Base-by-base conservation (phyloP, 352 stramenopile species). In the Phytopythium mirpurense region DNA sequence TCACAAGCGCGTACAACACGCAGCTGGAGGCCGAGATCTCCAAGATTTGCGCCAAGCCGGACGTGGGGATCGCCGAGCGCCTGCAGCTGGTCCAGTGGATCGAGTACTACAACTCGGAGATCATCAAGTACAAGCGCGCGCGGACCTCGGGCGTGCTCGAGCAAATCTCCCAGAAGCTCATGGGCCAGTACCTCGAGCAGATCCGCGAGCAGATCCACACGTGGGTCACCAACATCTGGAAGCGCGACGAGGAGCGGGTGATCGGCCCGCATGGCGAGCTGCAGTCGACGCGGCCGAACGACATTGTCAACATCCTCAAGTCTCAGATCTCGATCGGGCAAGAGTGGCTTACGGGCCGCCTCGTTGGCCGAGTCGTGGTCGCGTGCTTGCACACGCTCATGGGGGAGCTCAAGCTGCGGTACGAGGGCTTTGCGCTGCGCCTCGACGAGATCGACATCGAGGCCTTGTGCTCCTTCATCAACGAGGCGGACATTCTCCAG, bases 231-330 rank as follows among this genome's bases (percentile, higher is more conserved):
- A 94, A 94, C 50, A 80, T 94, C 27, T 94, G 81, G 80, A 88
- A 84, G 10, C 75, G 81, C 32, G 78, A 90, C 10, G 83, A 94
- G 49, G 81, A 93, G 52, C 67, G 56, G 7, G 59, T 90, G 3
- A 60, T 82, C 34, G 78, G 79, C 0, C 62, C 76, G 0, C 61
- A 83, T 41, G 78, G 81, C 37, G 83, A 82, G 52, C 60, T 91
- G 4, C 74, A 88, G 40, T 90, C 82, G 1, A 90, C 81, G 12
- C 75, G 83, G 7, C 81, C 83, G 12, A 94, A 92, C 48, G 83
- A 94, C 34, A 94, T 94, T 42, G 62, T 94, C 40, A 92, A 94
- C 55, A 94, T 94, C 54, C 60, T 94, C 16, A 91, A 89, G 49
- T 88, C 81, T 0, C 83, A 94, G 42, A 90, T 94, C 46, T 88